Base-by-base conservation (phyloP, 2,329 filamentous ascomycete genomes). In the Penicillium capsulatum region DNA sequence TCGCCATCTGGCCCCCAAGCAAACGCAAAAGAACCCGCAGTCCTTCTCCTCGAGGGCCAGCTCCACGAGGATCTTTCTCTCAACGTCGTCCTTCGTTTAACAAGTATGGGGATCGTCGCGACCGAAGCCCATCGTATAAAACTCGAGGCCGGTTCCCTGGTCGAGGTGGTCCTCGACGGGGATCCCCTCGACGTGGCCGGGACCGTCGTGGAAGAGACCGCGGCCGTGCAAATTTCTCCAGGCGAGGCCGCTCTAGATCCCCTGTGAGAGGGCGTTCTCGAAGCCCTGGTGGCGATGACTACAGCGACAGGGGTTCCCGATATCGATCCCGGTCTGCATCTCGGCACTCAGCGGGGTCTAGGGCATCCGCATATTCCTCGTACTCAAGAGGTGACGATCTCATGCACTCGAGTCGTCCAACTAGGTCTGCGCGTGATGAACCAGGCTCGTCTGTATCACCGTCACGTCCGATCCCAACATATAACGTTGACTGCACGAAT, bases 11-110 rank as follows among this genome's bases (percentile, higher is more conserved):
- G 53, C 36, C 58, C 40, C 54, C 60, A 38, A 53, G 52, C 20
- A 67, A 68, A 57, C 59, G 65, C 34, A 63, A 63, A 49, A 61
- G 66, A 45, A 69, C 61, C 39, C 61, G 64, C 40, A 69, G 65
- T 47, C 64, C 64, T 38, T 69, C 68, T 19, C 64, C 62, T 31
- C 54, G 53, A 32, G 51, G 48, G 26, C 55, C 24, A 5, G 19
- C 19, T 5, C 9, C 19, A 10, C 43, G 44, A 31, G 38, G 37
- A 7, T 35, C 38, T 8, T 47, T 50, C 8, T 28, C 53, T 38
- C 57, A 47, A 16, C 55, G 54, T 33, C 57, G 56, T 22, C 52
- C 55, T 19, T 50, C 47, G 17, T 58, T 57, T 34, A 50, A 55
- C 28, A 61, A 60, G 26, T 53, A 57, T 26, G 55, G 59, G 42